Evolutionary conservation across 164 flowering plant genomes (phyloP), one percentile per base, ranked within the genome.

Genomic region (Litsea cubeba): DNA sequence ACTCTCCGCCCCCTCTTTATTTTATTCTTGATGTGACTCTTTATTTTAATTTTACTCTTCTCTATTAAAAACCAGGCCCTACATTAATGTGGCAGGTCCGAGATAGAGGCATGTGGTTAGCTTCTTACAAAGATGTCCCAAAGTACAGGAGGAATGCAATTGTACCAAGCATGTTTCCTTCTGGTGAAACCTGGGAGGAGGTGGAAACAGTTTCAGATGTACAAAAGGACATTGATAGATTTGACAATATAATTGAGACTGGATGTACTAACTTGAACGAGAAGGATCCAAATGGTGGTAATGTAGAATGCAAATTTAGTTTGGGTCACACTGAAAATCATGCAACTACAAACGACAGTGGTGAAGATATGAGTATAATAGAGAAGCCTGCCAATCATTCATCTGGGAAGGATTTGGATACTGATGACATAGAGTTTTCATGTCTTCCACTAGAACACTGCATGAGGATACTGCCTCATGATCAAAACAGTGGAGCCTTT

Each of bases 391-490:
- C 32, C 15, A 24, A 62, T 32, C 4, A 23, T 46, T 15, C 75
- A 64, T 24, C 68, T 22, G 14, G 22, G 49, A 20, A 26, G 35
- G 17, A 63, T 64, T 49, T 20, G 12, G 57, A 49, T 14, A 5
- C 62, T 71, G 77, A 64, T 72, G 67, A 58, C 54, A 86, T 75
- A 23, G 88, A 78, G 75, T 79, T 85, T 74, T 93, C 92, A 15
- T 75, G 78, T 76, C 79, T 93, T 62, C 98, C 97, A 65, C 79
- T 96, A 32, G 97, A 91, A 76, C 91, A 85, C 25, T 92, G 97
- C 80, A 88, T 93, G 86, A 90, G 99, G 84, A 87, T 96, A 84
- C 71, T 91, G 76, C 99, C 99, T 73, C 98, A 94, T 84, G 99
- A 96, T 83, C 98, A 96, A 81, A 94, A 96, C 69, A 85, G 83